These are phyloP conservation scores for Exophiala dermatitidis DNA, from an alignment of 2,329 filamentous ascomycete species.

Conservation along the genomic window DNA sequence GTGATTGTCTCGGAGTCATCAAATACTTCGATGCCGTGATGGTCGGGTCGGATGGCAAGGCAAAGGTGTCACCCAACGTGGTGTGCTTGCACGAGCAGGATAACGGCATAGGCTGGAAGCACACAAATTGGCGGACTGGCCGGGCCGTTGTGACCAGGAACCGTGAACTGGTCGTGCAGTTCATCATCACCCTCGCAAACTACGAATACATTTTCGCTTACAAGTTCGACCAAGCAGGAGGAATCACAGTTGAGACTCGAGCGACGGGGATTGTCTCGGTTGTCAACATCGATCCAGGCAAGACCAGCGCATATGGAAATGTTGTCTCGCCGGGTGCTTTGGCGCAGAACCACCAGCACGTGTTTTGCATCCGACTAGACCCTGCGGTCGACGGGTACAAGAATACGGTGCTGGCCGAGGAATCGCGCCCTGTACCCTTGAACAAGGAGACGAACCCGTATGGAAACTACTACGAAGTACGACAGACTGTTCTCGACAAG, in stretches of 20 bases:
- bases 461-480: background rate
- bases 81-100: slow-evolving; percentile 66
- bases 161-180: slow-evolving; percentile 59
- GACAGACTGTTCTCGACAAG: background rate
- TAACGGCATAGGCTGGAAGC: slow-evolving; percentile 61
- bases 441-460: slow-evolving; percentile 46
- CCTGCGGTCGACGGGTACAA: slow-evolving; percentile 46
- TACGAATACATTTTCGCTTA: slow-evolving; percentile 68
- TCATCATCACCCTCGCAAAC: slow-evolving; percentile 63
- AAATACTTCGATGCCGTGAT: slow-evolving; percentile 32
- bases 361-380: slow-evolving; percentile 61
- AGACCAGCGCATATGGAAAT: slow-evolving; percentile 58
- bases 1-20: slow-evolving; percentile 62
- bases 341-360: slow-evolving; percentile 66
- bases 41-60: background rate
- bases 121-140: slow-evolving; percentile 62
- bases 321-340: slow-evolving; percentile 63
- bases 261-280: slow-evolving; percentile 63
- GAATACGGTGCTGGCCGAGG: slow-evolving; percentile 50
- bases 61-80: slow-evolving; percentile 41
- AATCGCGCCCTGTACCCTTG: slow-evolving; percentile 54
- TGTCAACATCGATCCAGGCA: slow-evolving; percentile 59
- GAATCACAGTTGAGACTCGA: slow-evolving; percentile 58
- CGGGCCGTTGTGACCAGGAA: slow-evolving; percentile 57
- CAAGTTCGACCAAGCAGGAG: slow-evolving; percentile 63